phyloP scores from a whole-genome alignment of 352 stramenopile genomes.

The Phytophthora hybrid region DNA sequence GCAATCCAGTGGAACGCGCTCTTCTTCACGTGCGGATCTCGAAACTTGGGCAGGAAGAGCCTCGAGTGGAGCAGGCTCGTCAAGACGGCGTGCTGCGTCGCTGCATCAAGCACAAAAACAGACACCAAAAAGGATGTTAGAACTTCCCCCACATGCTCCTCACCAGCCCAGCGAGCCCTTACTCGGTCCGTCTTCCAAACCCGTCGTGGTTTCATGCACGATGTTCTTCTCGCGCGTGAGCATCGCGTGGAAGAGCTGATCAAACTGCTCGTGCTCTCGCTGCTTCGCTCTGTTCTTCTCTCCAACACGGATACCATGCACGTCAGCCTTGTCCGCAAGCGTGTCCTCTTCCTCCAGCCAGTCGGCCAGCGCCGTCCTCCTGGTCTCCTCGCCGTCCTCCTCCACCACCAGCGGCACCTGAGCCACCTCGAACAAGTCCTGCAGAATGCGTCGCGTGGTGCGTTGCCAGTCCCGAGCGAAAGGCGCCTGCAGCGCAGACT shows the following conservation, averaged over 20 bases:
- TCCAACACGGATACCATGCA: constrained; percentile 44
- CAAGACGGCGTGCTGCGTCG: constrained; percentile 67
- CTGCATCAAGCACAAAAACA: constrained; percentile 16
- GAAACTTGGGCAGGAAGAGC: constrained; percentile 69
- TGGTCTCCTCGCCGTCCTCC: constrained; percentile 15
- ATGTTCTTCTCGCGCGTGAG: constrained; percentile 81
- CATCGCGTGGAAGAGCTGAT: constrained; percentile 67
- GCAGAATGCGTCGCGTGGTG: constrained; percentile 63
- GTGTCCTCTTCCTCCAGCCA: constrained; percentile 66
- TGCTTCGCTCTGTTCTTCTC: constrained; percentile 54
- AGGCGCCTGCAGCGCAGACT: constrained; percentile 49
- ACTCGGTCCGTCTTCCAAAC: constrained; percentile 76
- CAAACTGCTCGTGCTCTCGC: constrained; percentile 59
- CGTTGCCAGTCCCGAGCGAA: constrained; percentile 78
- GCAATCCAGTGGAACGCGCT: constrained; percentile 82
- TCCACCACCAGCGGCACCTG: constrained; percentile 51
- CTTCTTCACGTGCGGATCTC: constrained; percentile 56
- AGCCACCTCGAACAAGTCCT: constrained; percentile 68
- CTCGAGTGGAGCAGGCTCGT: constrained; percentile 67
- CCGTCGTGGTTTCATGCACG: constrained; percentile 74
- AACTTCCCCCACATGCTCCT: background rate
- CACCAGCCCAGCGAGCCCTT: constrained; percentile 20
- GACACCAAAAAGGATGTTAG: background rate
- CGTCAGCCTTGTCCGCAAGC: constrained; percentile 41
- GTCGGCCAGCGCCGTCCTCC: constrained; percentile 48